Base-by-base conservation (phyloP, 345 rosid genomes). In the Salix caprea region DNA sequence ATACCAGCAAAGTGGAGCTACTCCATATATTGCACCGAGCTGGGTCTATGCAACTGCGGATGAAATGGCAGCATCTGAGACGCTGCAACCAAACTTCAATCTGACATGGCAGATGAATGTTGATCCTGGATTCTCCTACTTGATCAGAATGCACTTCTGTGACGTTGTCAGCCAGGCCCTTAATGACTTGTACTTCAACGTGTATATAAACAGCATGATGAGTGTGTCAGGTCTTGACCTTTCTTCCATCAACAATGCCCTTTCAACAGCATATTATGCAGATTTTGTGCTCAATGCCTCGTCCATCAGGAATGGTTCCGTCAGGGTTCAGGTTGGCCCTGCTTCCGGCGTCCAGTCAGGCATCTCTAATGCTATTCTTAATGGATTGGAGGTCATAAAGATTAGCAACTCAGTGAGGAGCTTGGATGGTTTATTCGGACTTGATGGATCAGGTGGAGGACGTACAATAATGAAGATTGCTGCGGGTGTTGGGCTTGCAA, bases 381-480 rank as follows among this genome's bases (percentile, higher is more conserved):
- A 92, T 24, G 97, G 97, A 54, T 52, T 90, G 26, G 98, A 94
- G 89, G 74, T 94, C 64, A 85, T 92, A 65, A 94, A 92, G 88
- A 71, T 92, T 78, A 90, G 90, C 84, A 86, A 91, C 65, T 54
- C 44, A 16, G 89, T 78, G 0, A 85, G 86, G 58, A 91, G 97
- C 80, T 72, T 94, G 81, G 90, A 89, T 67, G 88, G 91, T 0
- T 82, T 86, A 10, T 82, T 81, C 28, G 78, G 72, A 1, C 83
- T 82, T 30, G 88, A 83, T 62, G 85, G 87, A 13, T 76, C 84
- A 18, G 67, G 46, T 28, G 86, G 85, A 21, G 74, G 77, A 72
- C 71, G 76, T 12, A 69, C 54, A 3, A 79, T 42, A 2, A 79
- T 79, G 87, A 94, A 87, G 88, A 81, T 90, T 34, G 70, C 87